Evolutionary conservation across 78 protist genomes (phyloP), one percentile per base, ranked within the genome.

Genomic region (Tieghemostelium lacteum): DNA sequence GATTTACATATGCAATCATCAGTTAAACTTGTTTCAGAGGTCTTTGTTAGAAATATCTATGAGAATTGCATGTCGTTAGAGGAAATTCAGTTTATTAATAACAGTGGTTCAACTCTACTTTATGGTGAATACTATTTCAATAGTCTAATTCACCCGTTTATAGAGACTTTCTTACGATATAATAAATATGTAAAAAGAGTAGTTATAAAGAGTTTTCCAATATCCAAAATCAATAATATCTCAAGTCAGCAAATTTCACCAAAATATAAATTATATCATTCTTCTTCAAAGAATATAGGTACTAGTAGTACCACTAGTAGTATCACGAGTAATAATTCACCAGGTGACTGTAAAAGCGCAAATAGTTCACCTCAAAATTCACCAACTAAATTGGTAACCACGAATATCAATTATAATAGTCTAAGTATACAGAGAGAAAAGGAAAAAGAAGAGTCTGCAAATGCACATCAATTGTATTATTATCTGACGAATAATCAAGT

Each of bases 151-250:
- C 45, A 67, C 24, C 76, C 91, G 7, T 83, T 83, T 37, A 83
- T 83, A 6, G 29, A 50, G 20, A 33, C 37, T 4, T 20, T 58
- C 0, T 24, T 60, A 0, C 34, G 50, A 29, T 22, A 39, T 33
- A 64, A 55, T n/a, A 8, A 24, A 29, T 63, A 20, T 0, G 12
- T 66, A 28, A 1, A 36, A 39, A 7, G 8, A 2, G 20, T 83
- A 10, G n/a, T 31, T 7, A 69, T 83, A 22, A 83, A 83, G 42
- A 66, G 78, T 8, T 83, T 45, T 34, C 91, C 91, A 77, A 52
- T 77, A 0, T 20, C 63, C 2, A 22, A 34, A 3, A 40, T 62
- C 49, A 65, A 75, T 28, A 45, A 61, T 62, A 31, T 20, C 36
- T 29, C 72, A 26, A 74, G 65, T 22, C 72, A 45, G 16, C 45